These are phyloP conservation scores for Populus alba DNA, from an alignment of 345 rosid species.

Conservation along the genomic window DNA sequence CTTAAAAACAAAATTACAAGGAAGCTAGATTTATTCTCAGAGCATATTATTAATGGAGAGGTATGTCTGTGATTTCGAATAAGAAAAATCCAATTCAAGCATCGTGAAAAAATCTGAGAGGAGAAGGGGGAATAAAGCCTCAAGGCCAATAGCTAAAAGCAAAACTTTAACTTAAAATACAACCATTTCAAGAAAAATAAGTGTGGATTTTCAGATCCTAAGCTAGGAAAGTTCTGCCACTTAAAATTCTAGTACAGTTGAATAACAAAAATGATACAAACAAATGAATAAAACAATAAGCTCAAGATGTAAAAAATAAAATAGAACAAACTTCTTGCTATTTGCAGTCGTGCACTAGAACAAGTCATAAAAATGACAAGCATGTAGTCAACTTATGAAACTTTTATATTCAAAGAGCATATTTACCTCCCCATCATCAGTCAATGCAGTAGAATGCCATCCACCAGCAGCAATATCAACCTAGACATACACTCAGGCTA, in stretches of 20 bases:
- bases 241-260: no score
- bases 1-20: background rate
- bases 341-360: background rate
- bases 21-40: background rate
- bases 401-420: slow-evolving; percentile 3
- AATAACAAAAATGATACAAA: background rate
- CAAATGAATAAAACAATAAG: background rate
- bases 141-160: background rate
- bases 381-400: background rate
- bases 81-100: background rate
- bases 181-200: background rate
- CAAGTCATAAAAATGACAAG: background rate
- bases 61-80: background rate
- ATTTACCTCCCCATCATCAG: slow-evolving; percentile 76
- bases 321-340: background rate
- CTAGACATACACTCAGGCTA: slow-evolving; percentile 33
- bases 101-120: background rate
- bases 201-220: background rate
- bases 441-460: slow-evolving; percentile 97
- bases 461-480: slow-evolving; percentile 99
- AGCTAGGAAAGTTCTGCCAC: background rate
- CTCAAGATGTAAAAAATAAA: background rate
- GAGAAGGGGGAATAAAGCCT: background rate
- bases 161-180: background rate
- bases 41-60: background rate